Base-by-base conservation (phyloP, 2,329 filamentous ascomycete species). In the Fusarium acutatum region DNA sequence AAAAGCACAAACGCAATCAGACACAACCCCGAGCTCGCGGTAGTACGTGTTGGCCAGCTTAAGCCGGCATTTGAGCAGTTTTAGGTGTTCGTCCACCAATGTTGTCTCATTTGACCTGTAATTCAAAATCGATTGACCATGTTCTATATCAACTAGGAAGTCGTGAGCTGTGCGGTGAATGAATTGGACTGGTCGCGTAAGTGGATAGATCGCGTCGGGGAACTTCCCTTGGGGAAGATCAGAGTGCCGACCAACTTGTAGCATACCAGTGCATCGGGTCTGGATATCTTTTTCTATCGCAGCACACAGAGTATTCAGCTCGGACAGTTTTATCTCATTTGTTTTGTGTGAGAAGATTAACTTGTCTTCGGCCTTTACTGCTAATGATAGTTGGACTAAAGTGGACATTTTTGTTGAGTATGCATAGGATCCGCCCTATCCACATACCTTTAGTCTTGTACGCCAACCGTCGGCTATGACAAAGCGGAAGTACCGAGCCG, bases 1-100 rank as follows among this genome's bases (percentile, higher is more conserved):
- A 3, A 60, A 0, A 13, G 3, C 5, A 0, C 2, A 0, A 9
- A 0, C 0, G 3, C 6, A n/a, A 6, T 0, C 3, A 1, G 30
- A 26, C 2, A 5, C 12, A 34, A 8, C 6, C 3, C 1, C 1
- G 3, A 34, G 0, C 9, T 34, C 8, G 32, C 3, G 12, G 2
- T 20, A 9, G 2, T 40, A 65, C 2, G 13, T 2, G 3, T 4
- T 30, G 1, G 5, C 7, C 0, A 65, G 5, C 15, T 20, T n/a
- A 0, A 65, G 17, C 0, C 11, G 5, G 7, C 47, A 41, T 15
- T 32, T 30, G 0, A 46, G 10, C 0, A 46, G 0, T 9, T 41
- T 54, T 1, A 30, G 0, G 1, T 1, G 3, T 12, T 30, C 9
- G 1, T 37, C n/a, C 0, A n/a, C 1, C 1, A 1, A 20, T 4